These are phyloP conservation scores for Cyclotella atomus DNA, from an alignment of 108 stramenopile genomes.

Conservation along the genomic window DNA sequence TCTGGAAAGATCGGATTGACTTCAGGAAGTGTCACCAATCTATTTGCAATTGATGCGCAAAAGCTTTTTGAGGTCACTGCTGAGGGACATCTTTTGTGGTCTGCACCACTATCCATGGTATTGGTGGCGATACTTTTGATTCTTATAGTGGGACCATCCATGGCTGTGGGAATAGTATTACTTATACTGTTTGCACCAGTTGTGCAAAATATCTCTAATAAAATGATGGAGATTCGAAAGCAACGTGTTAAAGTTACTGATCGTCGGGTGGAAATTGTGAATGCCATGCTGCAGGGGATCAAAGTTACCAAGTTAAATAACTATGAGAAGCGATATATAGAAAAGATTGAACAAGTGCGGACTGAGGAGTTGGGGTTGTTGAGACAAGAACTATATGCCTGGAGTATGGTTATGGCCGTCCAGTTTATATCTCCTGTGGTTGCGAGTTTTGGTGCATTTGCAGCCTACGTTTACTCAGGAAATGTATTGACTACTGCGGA, in stretches of 20 bases:
- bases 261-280: conserved; percentile 68
- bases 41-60: conserved; percentile 86
- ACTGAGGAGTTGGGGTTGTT: conserved; percentile 59
- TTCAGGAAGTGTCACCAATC: conserved; percentile 70
- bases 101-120: conserved; percentile 73
- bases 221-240: conserved; percentile 68
- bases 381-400: conserved; percentile 68
- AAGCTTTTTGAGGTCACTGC: conserved; percentile 84
- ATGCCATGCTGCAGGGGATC: conserved; percentile 78
- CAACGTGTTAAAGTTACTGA: conserved; percentile 73
- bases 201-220: conserved; percentile 57
- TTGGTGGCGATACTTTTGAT: conserved; percentile 74
- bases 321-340: conserved; percentile 66
- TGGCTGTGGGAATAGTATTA: conserved; percentile 70
- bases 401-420: conserved; percentile 73
- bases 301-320: conserved; percentile 79
- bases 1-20: conserved; percentile 66
- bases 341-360: conserved; percentile 53
- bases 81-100: conserved; percentile 90
- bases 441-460: conserved; percentile 77
- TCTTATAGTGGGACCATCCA: conserved; percentile 68
- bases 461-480: conserved; percentile 60
- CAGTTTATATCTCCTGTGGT: conserved; percentile 73
- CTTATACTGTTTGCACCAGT: conserved; percentile 75
- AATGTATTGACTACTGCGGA: conserved; percentile 72